A percentile compares a stretch with the other conserved stretches of the same genome.
phyloP scores from a whole-genome alignment of 768 basidiomycete species.

The Phaeotremella fagi region DNA sequence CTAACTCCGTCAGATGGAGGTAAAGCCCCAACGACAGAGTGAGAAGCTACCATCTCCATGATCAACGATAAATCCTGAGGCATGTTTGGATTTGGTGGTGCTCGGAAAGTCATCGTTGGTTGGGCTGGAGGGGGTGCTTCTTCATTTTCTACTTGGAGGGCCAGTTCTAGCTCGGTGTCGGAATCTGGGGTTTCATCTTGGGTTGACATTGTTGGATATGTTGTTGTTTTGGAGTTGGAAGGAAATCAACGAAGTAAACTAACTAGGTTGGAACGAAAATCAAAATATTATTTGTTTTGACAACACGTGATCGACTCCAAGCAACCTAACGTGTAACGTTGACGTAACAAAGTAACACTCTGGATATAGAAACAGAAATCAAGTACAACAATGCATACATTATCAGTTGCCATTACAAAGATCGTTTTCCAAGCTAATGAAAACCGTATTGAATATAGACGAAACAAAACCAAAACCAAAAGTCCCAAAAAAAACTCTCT shows the following conservation, averaged over 20 bases:
- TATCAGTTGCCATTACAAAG: too few species aligned
- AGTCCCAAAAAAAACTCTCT: neutral
- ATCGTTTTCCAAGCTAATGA: too few species aligned
- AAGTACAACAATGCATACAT: too few species aligned
- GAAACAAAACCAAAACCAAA: neutral
- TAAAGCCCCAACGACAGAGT: constrained; percentile 32
- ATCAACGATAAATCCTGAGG: constrained; percentile 44
- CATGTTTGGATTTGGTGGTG: constrained; percentile 25
- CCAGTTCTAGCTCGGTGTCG: constrained; percentile 17
- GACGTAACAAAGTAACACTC: too few species aligned
- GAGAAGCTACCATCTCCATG: constrained; percentile 40
- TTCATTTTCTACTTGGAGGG: constrained; percentile 6
- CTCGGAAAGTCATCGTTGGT: constrained; percentile 11
- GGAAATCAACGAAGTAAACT: neutral
- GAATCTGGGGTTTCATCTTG: constrained; percentile 5
- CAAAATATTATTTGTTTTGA: neutral
- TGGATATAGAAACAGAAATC: too few species aligned
- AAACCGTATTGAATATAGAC: too few species aligned
- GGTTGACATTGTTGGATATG: too few species aligned
- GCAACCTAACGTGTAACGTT: too few species aligned
- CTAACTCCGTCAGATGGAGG: constrained; percentile 26
- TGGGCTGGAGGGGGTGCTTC: neutral
- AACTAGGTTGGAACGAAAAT: neutral
- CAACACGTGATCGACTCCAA: too few species aligned
- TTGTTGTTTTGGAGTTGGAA: neutral